Evolutionary conservation across 2,329 filamentous ascomycete genomes (phyloP), one percentile per base, ranked within the genome.

Genomic region (Paracorniculantispora psalliotae): DNA sequence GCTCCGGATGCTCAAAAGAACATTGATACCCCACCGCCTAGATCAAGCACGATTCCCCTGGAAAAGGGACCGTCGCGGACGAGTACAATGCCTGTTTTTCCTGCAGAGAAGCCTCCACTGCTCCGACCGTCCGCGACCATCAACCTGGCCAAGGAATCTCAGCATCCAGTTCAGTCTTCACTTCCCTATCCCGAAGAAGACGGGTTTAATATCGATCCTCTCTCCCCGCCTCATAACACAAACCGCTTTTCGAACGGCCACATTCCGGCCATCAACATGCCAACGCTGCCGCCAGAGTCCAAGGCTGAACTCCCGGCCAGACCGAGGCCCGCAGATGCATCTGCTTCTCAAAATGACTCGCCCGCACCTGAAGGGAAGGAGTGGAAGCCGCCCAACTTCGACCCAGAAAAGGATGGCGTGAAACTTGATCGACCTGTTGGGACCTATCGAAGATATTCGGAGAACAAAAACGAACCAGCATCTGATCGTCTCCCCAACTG

Each of bases 401-500:
- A 80, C 44, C 79, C 76, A 50, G 63, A 67, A 58, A 65, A 71
- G 53, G 69, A 74, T 46, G 65, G 67, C 2, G 61, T 68, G 15
- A 66, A 66, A 28, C 63, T 71, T 8, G 75, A 78, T n/a, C 71
- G 73, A 41, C 71, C 75, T 6, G 67, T 79, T 23, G 75, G 77
- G 3, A 74, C 78, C 1, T 84, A 79, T 64, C 75, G 81, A 44
- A 78, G 81, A 6, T 83, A 80, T 64, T 82, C 81, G 0, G 81
- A 87, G 61, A 68, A 68, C 46, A 61, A 63, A 30, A 67, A 66
- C 57, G 44, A 64, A 30, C 46, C 61, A 44, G 59, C 66, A 58
- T 57, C 79, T 7, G 69, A 75, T 12, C 73, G 76, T 23, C 78
- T 92, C 15, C 84, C 89, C 3, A 80, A 85, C 2, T 96, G 92